A percentile compares a stretch with the other conserved stretches of the same genome.
These are phyloP conservation scores for Podaxis sp. DNA, from an alignment of 768 basidiomycete genomes.

Conservation along the genomic window DNA sequence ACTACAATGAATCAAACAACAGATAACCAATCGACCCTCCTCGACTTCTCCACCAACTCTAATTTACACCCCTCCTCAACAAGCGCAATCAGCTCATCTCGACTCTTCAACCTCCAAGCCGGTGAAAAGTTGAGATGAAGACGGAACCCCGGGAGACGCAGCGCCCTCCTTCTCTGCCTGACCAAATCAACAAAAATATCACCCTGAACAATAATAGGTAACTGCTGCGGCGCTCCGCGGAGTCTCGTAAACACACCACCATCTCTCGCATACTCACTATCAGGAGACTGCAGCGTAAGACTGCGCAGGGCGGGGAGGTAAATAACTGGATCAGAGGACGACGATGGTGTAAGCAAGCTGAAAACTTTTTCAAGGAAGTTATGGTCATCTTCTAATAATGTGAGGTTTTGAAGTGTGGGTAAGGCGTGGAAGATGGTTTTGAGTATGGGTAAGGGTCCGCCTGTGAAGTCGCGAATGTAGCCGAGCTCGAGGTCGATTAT, in stretches of 20 bases:
- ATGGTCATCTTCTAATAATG: constrained; percentile 7
- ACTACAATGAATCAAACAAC: background rate
- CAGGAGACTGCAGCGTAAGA: background rate
- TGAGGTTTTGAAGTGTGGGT: background rate
- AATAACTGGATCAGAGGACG: background rate
- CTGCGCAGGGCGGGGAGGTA: background rate
- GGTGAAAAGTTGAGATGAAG: constrained; percentile 1
- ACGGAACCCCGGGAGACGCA: background rate
- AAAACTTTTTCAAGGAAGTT: constrained; percentile 5
- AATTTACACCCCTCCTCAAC: constrained; percentile 5
- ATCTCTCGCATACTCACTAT: background rate
- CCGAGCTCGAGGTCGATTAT: constrained; percentile 5
- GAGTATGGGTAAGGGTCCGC: background rate
- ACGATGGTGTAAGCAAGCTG: background rate
- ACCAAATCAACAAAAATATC: constrained; percentile 5
- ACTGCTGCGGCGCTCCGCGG: constrained; percentile 7
- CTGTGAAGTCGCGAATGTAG: background rate
- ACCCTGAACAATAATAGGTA: background rate
- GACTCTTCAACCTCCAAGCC: background rate
- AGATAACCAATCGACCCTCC: constrained; percentile 2
- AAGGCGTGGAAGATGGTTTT: constrained; percentile 4
- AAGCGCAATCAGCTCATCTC: background rate
- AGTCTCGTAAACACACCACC: constrained; percentile 2
- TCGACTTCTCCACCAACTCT: background rate
- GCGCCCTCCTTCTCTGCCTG: background rate